Evolutionary conservation across 192 early-diverging fungal genomes (phyloP).

Genomic region (Coemansia sp.): DNA sequence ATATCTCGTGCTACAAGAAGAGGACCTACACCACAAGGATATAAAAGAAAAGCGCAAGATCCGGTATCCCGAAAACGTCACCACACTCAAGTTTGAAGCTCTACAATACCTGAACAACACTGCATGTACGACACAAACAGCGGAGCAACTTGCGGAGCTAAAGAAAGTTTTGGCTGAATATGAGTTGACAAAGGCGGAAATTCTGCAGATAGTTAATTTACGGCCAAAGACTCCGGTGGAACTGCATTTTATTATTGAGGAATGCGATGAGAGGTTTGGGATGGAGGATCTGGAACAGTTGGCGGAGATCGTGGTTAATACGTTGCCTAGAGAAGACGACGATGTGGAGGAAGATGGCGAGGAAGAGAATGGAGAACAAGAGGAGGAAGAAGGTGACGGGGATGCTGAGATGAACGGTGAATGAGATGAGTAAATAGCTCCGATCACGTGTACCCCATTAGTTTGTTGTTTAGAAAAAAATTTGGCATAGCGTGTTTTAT

Average conservation of each 20-base stretch:
- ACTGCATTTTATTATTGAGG: constrained; percentile 70
- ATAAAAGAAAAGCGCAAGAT: constrained; percentile 30
- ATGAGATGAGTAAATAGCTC: not conserved
- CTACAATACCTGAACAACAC: constrained; percentile 59
- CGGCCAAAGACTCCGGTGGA: constrained; percentile 66
- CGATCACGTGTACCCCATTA: constrained; percentile 7
- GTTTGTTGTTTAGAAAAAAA: not conserved
- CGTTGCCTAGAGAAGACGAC: constrained; percentile 48
- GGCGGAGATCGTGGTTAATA: constrained; percentile 46
- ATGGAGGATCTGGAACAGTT: constrained; percentile 58
- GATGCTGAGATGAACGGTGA: not conserved
- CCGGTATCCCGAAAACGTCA: constrained; percentile 63
- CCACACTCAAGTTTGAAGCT: constrained; percentile 63
- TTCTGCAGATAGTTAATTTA: constrained; percentile 73
- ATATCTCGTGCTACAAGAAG: constrained; percentile 60
- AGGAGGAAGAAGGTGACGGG: not conserved
- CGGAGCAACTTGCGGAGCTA: constrained; percentile 52
- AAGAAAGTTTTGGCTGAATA: constrained; percentile 50
- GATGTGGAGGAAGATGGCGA: constrained; percentile 13
- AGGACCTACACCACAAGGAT: constrained; percentile 39
- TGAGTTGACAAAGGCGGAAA: constrained; percentile 70
- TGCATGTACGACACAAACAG: constrained; percentile 61
- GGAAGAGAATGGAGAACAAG: constrained; percentile 8
- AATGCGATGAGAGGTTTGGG: constrained; percentile 66
- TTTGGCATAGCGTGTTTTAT: not conserved